These are phyloP conservation scores for Grammothele lineata DNA, from an alignment of 768 basidiomycete species.

Conservation along the genomic window DNA sequence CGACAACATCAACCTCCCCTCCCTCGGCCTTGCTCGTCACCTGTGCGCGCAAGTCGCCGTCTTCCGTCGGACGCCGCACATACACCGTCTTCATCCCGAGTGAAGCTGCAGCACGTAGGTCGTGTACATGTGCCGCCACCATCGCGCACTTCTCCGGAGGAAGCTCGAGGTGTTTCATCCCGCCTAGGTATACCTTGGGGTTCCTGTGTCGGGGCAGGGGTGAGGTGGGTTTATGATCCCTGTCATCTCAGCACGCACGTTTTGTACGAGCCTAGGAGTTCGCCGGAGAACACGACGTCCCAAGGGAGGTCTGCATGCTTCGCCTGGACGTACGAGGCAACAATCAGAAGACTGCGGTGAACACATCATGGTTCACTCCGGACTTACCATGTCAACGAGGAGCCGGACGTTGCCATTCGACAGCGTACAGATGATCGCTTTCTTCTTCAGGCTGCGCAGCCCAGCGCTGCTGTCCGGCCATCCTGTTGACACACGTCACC, in stretches of 20 bases:
- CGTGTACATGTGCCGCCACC: slow-evolving; percentile 61
- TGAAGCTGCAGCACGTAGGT: slow-evolving; percentile 48
- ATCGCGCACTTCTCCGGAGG: slow-evolving; percentile 49
- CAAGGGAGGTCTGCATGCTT: slow-evolving; percentile 59
- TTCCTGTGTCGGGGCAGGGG: slow-evolving; percentile 32
- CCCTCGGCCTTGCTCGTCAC: slow-evolving; percentile 47
- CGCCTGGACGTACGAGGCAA: slow-evolving; percentile 42
- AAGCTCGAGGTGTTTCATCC: slow-evolving; percentile 45
- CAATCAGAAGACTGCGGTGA: neutral
- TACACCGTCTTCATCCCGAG: slow-evolving; percentile 59
- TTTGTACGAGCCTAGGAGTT: slow-evolving; percentile 60
- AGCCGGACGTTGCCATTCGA: slow-evolving; percentile 65
- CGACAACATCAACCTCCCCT: slow-evolving; percentile 56
- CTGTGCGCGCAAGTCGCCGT: slow-evolving; percentile 23
- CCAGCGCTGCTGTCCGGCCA: slow-evolving; percentile 55
- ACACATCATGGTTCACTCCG: neutral
- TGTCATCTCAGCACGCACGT: slow-evolving; percentile 39
- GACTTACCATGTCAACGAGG: slow-evolving; percentile 53
- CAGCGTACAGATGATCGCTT: slow-evolving; percentile 45
- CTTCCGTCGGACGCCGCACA: slow-evolving; percentile 48
- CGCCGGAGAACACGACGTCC: slow-evolving; percentile 59
- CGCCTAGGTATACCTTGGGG: slow-evolving; percentile 47
- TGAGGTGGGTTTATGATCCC: neutral
- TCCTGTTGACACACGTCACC: too few relatives aligned
- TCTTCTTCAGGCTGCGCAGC: slow-evolving; percentile 46